Evolutionary conservation across 1,284 basidiomycete species (phyloP), one percentile per base, ranked within the genome.

Genomic region (Mycosarcoma maydis): DNA sequence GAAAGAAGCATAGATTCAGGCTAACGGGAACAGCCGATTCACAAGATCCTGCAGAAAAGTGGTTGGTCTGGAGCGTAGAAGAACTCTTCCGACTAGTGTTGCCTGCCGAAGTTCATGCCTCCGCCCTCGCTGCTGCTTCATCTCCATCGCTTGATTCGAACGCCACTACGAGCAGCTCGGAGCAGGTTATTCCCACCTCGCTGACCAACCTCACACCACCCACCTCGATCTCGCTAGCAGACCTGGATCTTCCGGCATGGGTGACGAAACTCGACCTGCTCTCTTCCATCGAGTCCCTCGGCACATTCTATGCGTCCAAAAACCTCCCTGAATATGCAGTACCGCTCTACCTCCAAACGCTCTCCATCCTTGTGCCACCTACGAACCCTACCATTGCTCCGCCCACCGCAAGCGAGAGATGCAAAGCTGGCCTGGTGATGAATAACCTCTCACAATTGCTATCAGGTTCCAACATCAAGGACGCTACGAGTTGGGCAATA

Each of bases 31-130:
- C 65, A 0, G 48, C 64, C 2, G 51, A 53, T 2, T 61, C 66
- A 19, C 39, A 51, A 23, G 73, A 76, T 16, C 68, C 72, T 0
- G 69, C 72, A 8, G 82, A 83, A 45, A 50, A 70, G 23, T 76
- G 77, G 62, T 54, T 82, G n/a, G 66, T 72, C 0, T 83, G 82
- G 82, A 79, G 77, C 50, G 78, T 83, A 20, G 77, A 78, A 34
- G 80, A 81, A 60, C 66, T 80, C 19, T 61, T 80, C 39, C 47
- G 70, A 6, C 60, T 80, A 19, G 44, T 60, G 1, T 30, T 75
- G 9, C 72, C 67, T 1, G 37, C 50, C 1, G 56, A 61, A 4
- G 61, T 69, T 1, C 64, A 54, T 24, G 51, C 60, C 8, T 50
- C 43, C 11, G 62, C 61, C 0, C 62, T 71, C 33, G 53, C 53